Base-by-base conservation (phyloP, 441 rosid species). In the Croton laevigatus region DNA sequence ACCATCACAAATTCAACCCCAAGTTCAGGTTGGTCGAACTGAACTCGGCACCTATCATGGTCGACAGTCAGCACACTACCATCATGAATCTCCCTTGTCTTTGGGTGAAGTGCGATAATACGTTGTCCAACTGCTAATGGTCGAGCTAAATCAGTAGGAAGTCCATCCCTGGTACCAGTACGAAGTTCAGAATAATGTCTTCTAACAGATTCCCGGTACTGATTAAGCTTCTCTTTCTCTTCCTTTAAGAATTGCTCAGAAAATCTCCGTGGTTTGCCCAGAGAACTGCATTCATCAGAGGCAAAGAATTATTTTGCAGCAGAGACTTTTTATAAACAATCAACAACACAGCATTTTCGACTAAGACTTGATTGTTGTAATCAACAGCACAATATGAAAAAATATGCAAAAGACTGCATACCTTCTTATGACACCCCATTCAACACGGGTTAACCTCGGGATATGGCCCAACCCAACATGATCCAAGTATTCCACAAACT, bases 401-500 rank as follows among this genome's bases (percentile, higher is more conserved):
- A 38, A 64, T 54, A 34, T 34, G 11, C 14, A 7, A 40, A 72
- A 5, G 12, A 70, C 70, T 34, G 37, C 63, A 32, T 73, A 92
- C 99, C 98, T 91, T 80, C 94, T 87, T 83, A 96, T 92, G 76
- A 96, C 96, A 80, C 98, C 95, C 99, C 98, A 96, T 83, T 94
- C 99, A 74, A 91, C 86, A 76, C 89, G 98, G 62, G 97, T 87
- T 82, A 96, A 87, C 78, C 97, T 85, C 54, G 97, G 96, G 81
- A 88, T 83, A 76, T 94, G 91, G 70, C 90, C 97, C 69, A 96
- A 88, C 20, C 99, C 96, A 60, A 91, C 97, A 78, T 96, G 99
- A 81, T 88, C 86, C 65, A 96, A 80, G 77, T 92, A 96, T 76
- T 92, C 98, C 73, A 81, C 85, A 76, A 96, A 96, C 89, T 94